Conservation (phyloP, 163 green algal genomes). For the Prototheca wickerhamii region DNA sequence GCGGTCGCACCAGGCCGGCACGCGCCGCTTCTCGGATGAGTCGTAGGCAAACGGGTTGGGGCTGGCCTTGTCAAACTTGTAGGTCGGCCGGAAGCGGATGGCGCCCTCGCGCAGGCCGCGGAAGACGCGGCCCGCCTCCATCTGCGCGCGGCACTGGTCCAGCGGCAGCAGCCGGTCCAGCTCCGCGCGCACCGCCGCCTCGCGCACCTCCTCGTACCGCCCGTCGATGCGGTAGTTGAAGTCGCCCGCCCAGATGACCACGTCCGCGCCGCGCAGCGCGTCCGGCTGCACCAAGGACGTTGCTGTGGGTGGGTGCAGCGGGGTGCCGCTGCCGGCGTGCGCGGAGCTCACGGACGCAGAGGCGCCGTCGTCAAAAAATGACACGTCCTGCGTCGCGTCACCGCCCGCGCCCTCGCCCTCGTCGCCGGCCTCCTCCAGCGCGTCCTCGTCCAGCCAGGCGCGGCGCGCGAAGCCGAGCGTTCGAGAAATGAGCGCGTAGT, state of each 20-base stretch:
- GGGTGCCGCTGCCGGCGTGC: too few species aligned
- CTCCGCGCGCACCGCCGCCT: constrained; percentile 20
- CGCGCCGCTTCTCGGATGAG: constrained; percentile 79
- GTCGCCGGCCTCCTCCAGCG: neutral
- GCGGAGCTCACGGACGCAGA: too few species aligned
- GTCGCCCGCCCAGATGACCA: constrained; percentile 71
- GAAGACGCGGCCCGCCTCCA: constrained; percentile 60
- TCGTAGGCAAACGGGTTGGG: constrained; percentile 60
- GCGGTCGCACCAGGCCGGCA: constrained; percentile 90
- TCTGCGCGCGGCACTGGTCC: constrained; percentile 61
- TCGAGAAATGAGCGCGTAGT: constrained; percentile 68
- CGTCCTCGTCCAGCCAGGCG: constrained; percentile 21
- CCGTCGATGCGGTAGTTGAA: constrained; percentile 85
- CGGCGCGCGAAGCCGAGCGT: constrained; percentile 52
- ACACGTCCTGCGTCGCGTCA: neutral
- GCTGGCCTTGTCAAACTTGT: constrained; percentile 90
- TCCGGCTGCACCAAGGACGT: constrained; percentile 19
- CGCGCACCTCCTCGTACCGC: constrained; percentile 36
- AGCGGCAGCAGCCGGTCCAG: constrained; percentile 24
- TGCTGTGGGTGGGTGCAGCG: neutral
- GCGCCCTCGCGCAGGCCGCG: constrained; percentile 60
- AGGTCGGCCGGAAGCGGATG: constrained; percentile 86
- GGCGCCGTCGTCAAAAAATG: neutral
- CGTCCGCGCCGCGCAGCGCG: constrained; percentile 32
- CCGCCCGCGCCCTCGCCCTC: neutral